phyloP scores from a whole-genome alignment of 352 stramenopile genomes.

The Phytophthora kernoviae region DNA sequence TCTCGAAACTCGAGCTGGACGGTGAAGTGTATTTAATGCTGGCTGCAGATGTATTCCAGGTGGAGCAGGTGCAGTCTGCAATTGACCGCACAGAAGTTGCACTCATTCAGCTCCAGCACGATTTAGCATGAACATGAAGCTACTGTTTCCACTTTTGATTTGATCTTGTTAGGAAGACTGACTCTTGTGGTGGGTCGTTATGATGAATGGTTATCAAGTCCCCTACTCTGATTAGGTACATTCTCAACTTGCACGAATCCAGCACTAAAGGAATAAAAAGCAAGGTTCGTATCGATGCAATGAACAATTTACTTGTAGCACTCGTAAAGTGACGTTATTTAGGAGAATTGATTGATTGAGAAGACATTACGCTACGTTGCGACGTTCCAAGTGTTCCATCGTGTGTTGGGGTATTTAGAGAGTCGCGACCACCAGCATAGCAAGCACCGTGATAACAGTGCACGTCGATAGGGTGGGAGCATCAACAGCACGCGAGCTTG shows the following conservation, averaged over 20 bases:
- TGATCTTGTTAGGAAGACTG: neutral
- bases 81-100: conserved; percentile 71
- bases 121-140: conserved; percentile 38
- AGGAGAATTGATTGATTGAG: neutral
- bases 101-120: conserved; percentile 67
- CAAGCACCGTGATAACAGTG: conserved; percentile 18
- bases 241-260: neutral
- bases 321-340: conserved; percentile 4
- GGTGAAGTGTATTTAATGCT: conserved; percentile 68
- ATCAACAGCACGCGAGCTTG: conserved; percentile 5
- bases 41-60: conserved; percentile 34
- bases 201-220: too few relatives aligned
- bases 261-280: neutral
- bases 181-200: neutral
- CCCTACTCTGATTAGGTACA: neutral
- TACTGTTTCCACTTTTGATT: conserved; percentile 16
- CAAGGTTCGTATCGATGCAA: neutral
- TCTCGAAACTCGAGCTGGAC: conserved; percentile 44
- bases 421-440: conserved; percentile 14
- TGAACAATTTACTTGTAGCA: neutral
- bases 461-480: conserved; percentile 14
- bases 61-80: conserved; percentile 53
- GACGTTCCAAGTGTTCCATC: neutral
- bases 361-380: conserved; percentile 1
- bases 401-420: conserved; percentile 17